Conservation (phyloP, 2,329 filamentous ascomycete genomes). For the Myriosclerotinia curreyana region DNA sequence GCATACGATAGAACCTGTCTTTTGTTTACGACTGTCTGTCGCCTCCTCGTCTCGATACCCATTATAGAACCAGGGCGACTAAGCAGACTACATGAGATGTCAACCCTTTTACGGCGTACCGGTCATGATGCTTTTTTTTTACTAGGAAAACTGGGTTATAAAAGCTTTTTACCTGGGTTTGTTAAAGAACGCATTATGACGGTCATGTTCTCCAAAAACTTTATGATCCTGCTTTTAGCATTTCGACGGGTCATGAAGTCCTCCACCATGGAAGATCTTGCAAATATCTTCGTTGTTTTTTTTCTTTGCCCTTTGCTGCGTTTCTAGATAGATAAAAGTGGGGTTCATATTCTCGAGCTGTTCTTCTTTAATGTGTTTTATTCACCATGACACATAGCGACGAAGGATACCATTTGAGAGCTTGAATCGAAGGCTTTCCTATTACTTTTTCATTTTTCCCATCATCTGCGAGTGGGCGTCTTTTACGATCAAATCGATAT, state of each 20-base stretch:
- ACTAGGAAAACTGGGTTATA: constrained; percentile 28
- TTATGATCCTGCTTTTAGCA: constrained; percentile 30
- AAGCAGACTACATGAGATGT: constrained; percentile 37
- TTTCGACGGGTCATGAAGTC: constrained; percentile 30
- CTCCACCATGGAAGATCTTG: constrained; percentile 36
- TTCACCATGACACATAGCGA: constrained; percentile 22
- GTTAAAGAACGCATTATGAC: constrained; percentile 40
- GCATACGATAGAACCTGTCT: constrained; percentile 43
- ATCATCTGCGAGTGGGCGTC: constrained; percentile 35
- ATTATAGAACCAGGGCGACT: constrained; percentile 39
- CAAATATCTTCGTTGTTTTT: constrained; percentile 31
- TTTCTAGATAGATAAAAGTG: constrained; percentile 36
- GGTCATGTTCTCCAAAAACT: constrained; percentile 37
- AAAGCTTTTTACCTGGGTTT: constrained; percentile 25
- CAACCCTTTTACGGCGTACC: constrained; percentile 35
- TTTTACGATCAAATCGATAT: constrained; percentile 21
- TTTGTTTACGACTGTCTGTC: constrained; percentile 38
- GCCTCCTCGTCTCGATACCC: constrained; percentile 38
- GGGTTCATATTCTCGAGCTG: constrained; percentile 30
- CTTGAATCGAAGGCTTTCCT: constrained; percentile 26
- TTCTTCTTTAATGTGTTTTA: constrained; percentile 23
- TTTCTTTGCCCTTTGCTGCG: constrained; percentile 29
- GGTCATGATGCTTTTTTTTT: constrained; percentile 38
- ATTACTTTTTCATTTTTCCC: constrained; percentile 29
- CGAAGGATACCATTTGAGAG: constrained; percentile 24